Evolutionary conservation across 495 filamentous ascomycete genomes (phyloP), one percentile per base, ranked within the genome.

Genomic region (Penicillium lagena): DNA sequence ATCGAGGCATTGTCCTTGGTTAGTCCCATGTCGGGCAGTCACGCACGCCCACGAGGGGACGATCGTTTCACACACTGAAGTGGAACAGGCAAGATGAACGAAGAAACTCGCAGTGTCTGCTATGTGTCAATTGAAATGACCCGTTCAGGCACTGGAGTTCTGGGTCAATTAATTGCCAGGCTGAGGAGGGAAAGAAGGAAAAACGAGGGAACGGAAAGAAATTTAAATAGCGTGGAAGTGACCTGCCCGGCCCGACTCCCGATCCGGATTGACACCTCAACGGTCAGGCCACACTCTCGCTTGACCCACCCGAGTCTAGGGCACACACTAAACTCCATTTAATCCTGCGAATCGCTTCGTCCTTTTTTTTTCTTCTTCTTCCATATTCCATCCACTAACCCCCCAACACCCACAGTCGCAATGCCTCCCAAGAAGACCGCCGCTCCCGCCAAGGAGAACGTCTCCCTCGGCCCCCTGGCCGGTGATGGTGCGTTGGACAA

Each of bases 401-500:
- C 52, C 57, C 59, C 60, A 59, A 55, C 62, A 54, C 59, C 54
- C 58, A 54, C 51, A 45, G 49, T 57, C 73, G 85, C 61, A 63
- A 89, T 89, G 85, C 74, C 86, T 73, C 86, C 86, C 62, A 93
- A 94, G 83, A 90, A 89, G 72, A 72, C 81, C 63, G 69, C 77
- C 69, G 80, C 84, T 58, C 78, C 78, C 52, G 75, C 77, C 40
- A 81, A 89, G 72, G 94, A 98, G 82, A 98, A 98, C 77, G 89
- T 98, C 80, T 90, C 89, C 73, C 87, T 98, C 54, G 93, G 93
- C 55, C 93, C 93, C 60, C 88, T 94, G 73, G 85, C 86, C 69
- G 77, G 87, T 66, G 90, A 95, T 75, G 89, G 86, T 90, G 62
- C 58, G 77, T 62, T 41, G 29, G 30, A 56, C 31, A 38, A 39